Base-by-base conservation (phyloP, 1,139 yeast species). In the Yamadazyma diddensiae region DNA sequence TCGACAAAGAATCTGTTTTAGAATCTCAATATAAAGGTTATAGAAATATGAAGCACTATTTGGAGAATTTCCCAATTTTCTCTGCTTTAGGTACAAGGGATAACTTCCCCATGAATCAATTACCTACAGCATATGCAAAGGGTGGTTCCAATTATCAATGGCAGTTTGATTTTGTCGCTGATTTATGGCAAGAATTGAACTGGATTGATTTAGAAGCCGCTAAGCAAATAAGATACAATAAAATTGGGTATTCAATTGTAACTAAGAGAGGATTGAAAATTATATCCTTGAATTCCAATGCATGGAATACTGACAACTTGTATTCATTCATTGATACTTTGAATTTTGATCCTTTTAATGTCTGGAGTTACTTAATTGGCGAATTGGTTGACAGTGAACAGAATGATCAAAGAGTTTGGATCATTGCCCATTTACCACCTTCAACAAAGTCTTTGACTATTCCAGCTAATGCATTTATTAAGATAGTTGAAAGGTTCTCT, bases 161-260 rank as follows among this genome's bases (percentile, higher is more conserved):
- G 59, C 57, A 57, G 36, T 53, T 50, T 38, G 60, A 57, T 26
- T 48, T 50, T 20, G 37, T 57, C 36, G 52, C 59, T 6, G 59
- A 56, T 29, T 36, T 50, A 13, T 59, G 63, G 64, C 41, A 43
- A 15, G 45, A 52, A 17, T 54, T 57, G 35, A 68, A 59, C 7
- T 73, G 79, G 79, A 39, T 70, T 18, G 59, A 54, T 45, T 38
- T 45, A 24, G 45, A 52, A 15, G 52, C 55, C 28, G 49, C 63
- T 4, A 55, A 53, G 30, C 51, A 61, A 32, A 58, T 65, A 11
- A 52, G 60, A 29, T 54, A 57, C 28, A 48, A 48, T 23, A 55
- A 53, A 41, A 36, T 49, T 24, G 65, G 62, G 1, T 58, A 46
- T 34, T 45, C 62, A 4, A 26, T 49, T n/a, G 39, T 39, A 6